Base-by-base conservation (phyloP, 129 eudicot genomes). In the sunflower (Helianthus annuus) region DNA sequence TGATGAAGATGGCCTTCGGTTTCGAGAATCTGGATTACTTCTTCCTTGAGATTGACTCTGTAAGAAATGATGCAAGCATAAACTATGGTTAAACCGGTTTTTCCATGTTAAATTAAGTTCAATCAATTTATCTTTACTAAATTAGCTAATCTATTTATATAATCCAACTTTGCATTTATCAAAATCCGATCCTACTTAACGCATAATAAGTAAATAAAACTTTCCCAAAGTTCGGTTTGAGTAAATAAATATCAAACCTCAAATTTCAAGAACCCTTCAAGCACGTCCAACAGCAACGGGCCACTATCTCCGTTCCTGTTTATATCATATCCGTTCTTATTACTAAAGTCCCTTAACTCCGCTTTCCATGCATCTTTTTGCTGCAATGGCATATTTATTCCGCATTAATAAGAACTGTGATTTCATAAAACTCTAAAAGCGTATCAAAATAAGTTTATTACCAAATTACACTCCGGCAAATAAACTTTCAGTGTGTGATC, bases 331-430 rank as follows among this genome's bases (percentile, higher is more conserved):
- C 96, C 97, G 38, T 90, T 88, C 66, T 88, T 90, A 83, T 75
- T 85, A 73, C 99, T 87, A 68, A 88, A 94, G 54, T 94, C 99
- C 80, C 90, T 88, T 70, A 94, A 73, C 89, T 94, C 99, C 12
- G 97, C 77, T 83, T 94, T 94, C 99, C 99, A 94, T 22, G 85
- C 84, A 70, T 94, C 99, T 76, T 90, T 90, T 78, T 84, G 97
- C 99, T 94, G 89, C 79, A 81, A 72, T 52, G 5, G 3, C 60
- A 85, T 22, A n/a, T 51, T 51, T 74, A 42, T 3, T 32, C 36
- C 24, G 34, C 24, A 9, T 2, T 2, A 29, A 58, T 13, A 68
- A 66, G 4, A 24, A 19, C 2, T 14, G 17, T 44, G 9, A n/a
- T 10, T 16, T 4, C 27, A 63, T 38, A 19, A 38, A 55, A 62